Evolutionary conservation across 1,284 basidiomycete species (phyloP).

Genomic region (Ustilago bromivora): DNA sequence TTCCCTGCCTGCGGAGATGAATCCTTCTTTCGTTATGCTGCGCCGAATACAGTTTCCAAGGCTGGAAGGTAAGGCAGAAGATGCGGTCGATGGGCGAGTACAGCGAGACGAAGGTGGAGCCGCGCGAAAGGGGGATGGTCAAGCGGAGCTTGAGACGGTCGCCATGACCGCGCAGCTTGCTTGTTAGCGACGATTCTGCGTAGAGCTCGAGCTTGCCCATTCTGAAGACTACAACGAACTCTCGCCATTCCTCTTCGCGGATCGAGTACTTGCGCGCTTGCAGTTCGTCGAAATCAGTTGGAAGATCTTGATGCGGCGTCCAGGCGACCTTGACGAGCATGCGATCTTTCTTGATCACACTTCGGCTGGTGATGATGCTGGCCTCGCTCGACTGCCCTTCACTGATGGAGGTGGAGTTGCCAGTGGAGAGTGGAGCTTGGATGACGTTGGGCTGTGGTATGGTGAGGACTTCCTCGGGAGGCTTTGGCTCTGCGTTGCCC

Average conservation of each 20-base stretch:
- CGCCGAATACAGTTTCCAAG: slow-evolving; percentile 29
- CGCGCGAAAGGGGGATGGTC: slow-evolving; percentile 76
- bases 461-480: slow-evolving; percentile 59
- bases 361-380: slow-evolving; percentile 44
- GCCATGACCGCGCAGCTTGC: slow-evolving; percentile 44
- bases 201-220: slow-evolving; percentile 81
- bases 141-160: slow-evolving; percentile 75
- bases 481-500: slow-evolving; percentile 54
- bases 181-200: slow-evolving; percentile 74
- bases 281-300: slow-evolving; percentile 77
- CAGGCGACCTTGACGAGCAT: slow-evolving; percentile 83
- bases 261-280: slow-evolving; percentile 74
- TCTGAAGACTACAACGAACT: slow-evolving; percentile 84
- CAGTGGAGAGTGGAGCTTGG: background rate
- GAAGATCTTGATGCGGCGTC: slow-evolving; percentile 74
- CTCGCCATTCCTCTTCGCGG: slow-evolving; percentile 78
- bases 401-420: slow-evolving; percentile 8
- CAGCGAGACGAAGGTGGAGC: slow-evolving; percentile 77
- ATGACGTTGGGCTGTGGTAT: slow-evolving; percentile 41
- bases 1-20: slow-evolving; percentile 73
- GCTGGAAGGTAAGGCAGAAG: slow-evolving; percentile 77
- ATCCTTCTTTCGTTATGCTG: slow-evolving; percentile 64
- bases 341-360: slow-evolving; percentile 75
- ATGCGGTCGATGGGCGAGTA: slow-evolving; percentile 85
- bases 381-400: slow-evolving; percentile 17